phyloP scores from a whole-genome alignment of 139 green algal species.

The Coccomyxa sp. region DNA sequence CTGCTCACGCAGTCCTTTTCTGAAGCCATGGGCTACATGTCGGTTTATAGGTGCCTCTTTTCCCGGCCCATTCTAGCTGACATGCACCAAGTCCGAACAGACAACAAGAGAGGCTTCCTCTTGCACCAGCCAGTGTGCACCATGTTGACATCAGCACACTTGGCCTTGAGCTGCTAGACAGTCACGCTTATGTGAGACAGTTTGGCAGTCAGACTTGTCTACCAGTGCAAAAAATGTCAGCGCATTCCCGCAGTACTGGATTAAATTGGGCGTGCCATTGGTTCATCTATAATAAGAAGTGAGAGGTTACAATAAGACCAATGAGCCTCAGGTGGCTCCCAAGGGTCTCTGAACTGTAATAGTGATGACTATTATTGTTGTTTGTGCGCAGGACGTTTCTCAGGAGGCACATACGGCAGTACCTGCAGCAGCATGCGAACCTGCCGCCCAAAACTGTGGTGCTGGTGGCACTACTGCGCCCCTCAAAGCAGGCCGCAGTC shows the following conservation, averaged over 20 bases:
- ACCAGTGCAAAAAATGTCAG: too few species aligned
- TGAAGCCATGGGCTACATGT: slow-evolving; percentile 30
- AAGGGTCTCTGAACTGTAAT: too few species aligned
- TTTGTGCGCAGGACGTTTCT: slow-evolving; percentile 20
- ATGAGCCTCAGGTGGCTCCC: too few species aligned
- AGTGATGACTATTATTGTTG: too few species aligned
- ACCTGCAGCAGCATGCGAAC: slow-evolving; percentile 44
- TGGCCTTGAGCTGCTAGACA: neutral
- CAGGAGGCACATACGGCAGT: slow-evolving; percentile 45
- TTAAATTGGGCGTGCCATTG: too few species aligned
- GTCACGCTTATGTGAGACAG: too few species aligned
- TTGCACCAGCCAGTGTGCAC: neutral
- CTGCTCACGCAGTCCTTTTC: slow-evolving; percentile 56
- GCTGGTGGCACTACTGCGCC: slow-evolving; percentile 44
- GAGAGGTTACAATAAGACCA: too few species aligned
- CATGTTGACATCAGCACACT: neutral
- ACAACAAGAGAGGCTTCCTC: neutral
- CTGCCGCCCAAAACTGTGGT: slow-evolving; percentile 54
- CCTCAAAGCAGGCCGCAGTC: neutral
- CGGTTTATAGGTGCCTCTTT: slow-evolving; percentile 27
- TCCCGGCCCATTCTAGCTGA: neutral
- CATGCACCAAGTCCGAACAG: neutral
- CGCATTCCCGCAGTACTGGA: too few species aligned
- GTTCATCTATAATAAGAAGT: too few species aligned
- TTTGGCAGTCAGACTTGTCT: too few species aligned